These are phyloP conservation scores for Didymella pomorum DNA, from an alignment of 2,329 filamentous ascomycete genomes.

Conservation along the genomic window DNA sequence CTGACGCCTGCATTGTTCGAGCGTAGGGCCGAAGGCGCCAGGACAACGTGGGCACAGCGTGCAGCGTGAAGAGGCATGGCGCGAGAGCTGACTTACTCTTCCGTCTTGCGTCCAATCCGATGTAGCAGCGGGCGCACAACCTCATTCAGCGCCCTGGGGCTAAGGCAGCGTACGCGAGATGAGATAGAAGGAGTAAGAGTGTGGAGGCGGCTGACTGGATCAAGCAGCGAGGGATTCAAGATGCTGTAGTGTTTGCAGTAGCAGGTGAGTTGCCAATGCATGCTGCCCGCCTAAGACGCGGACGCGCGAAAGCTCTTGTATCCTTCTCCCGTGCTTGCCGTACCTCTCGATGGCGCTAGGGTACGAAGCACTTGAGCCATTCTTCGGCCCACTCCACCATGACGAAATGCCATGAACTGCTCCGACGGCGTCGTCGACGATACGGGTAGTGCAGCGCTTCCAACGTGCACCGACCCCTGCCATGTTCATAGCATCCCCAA, in stretches of 20 bases:
- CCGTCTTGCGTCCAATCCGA: constrained; percentile 25
- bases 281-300: constrained; percentile 5
- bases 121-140: constrained; percentile 21
- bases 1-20: constrained; percentile 31
- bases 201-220: background rate
- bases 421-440: constrained; percentile 21
- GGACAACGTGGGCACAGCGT: constrained; percentile 29
- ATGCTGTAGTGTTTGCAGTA: background rate
- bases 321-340: constrained; percentile 31
- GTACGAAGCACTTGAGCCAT: constrained; percentile 8
- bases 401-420: constrained; percentile 33
- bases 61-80: constrained; percentile 23
- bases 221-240: constrained; percentile 10
- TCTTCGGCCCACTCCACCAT: constrained; percentile 34
- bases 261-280: constrained; percentile 14
- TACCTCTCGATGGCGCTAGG: constrained; percentile 32
- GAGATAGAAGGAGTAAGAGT: background rate
- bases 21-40: constrained; percentile 28
- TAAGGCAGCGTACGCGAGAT: constrained; percentile 9
- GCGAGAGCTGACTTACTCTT: constrained; percentile 34
- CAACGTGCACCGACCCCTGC: constrained; percentile 15
- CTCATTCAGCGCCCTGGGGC: constrained; percentile 8
- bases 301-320: constrained; percentile 18
- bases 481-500: constrained; percentile 27
- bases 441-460: constrained; percentile 14